These are phyloP conservation scores for Henckelia pumila DNA, from an alignment of 257 asterid genomes.

Conservation along the genomic window DNA sequence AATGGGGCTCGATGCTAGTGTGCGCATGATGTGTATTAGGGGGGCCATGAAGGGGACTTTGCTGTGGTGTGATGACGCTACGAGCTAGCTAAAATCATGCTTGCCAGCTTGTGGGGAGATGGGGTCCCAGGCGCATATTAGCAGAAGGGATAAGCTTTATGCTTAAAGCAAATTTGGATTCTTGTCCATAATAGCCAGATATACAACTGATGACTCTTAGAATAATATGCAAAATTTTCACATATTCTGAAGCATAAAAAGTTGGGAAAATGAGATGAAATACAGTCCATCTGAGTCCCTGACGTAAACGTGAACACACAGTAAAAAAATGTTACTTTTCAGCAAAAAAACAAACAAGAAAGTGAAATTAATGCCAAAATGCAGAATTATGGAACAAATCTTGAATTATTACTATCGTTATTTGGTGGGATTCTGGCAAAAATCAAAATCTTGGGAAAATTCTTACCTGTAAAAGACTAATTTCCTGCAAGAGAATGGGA, in stretches of 20 bases:
- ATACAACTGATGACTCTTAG: constrained; percentile 16
- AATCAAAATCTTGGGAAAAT: not conserved
- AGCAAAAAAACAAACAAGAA: too few species aligned
- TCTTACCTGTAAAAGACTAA: not conserved
- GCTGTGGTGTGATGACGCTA: constrained; percentile 19
- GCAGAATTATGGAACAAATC: constrained; percentile 25
- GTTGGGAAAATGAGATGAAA: not conserved
- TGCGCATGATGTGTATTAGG: constrained; percentile 8
- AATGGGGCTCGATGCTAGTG: constrained; percentile 26
- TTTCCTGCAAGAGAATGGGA: constrained; percentile 8
- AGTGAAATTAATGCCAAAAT: not conserved
- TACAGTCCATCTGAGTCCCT: too few species aligned
- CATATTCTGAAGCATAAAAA: not conserved
- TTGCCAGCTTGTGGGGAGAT: constrained; percentile 21
- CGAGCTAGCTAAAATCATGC: not conserved
- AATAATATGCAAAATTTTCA: not conserved
- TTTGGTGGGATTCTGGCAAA: not conserved
- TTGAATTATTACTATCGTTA: not conserved
- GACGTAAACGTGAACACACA: not conserved
- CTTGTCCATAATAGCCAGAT: constrained; percentile 24
- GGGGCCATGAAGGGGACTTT: constrained; percentile 18
- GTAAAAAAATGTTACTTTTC: not conserved
- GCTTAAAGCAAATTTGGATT: constrained; percentile 17
- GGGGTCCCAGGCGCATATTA: not conserved
- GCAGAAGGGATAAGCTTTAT: not conserved